Conservation (phyloP, 345 rosid genomes). For the Passiflora organensis region DNA sequence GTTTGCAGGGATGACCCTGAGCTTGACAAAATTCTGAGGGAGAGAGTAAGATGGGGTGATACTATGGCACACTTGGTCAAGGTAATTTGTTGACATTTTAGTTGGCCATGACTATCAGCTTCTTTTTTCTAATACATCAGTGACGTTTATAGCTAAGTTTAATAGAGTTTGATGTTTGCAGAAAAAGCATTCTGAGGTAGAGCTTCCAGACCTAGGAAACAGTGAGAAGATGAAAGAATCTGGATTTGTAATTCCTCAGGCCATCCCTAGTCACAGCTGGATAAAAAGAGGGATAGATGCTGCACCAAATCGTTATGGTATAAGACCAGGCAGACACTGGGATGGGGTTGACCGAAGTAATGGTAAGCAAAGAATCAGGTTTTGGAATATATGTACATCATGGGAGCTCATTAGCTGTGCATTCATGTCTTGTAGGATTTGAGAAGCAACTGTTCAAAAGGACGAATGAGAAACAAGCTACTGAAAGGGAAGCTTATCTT, state of each 20-base stretch:
- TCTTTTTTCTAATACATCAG: slow-evolving; percentile 1
- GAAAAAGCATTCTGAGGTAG: slow-evolving; percentile 48
- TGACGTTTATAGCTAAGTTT: too few relatives aligned
- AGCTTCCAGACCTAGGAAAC: slow-evolving; percentile 69
- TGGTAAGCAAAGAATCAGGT: too few relatives aligned
- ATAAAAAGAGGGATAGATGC: slow-evolving; percentile 69
- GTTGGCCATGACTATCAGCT: too few relatives aligned
- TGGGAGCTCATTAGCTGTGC: neutral
- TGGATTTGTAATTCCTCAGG: slow-evolving; percentile 84
- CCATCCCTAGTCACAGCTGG: slow-evolving; percentile 80
- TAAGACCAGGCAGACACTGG: slow-evolving; percentile 96
- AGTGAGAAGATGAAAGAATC: slow-evolving; percentile 84
- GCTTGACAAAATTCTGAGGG: slow-evolving; percentile 75
- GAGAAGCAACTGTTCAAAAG: slow-evolving; percentile 68
- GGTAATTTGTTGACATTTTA: slow-evolving; percentile 32
- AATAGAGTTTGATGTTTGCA: slow-evolving; percentile 25
- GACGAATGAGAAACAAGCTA: slow-evolving; percentile 68
- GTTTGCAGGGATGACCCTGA: slow-evolving; percentile 80
- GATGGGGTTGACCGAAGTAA: slow-evolving; percentile 94
- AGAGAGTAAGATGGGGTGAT: slow-evolving; percentile 81
- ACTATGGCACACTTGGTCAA: slow-evolving; percentile 95
- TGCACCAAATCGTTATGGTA: slow-evolving; percentile 78
- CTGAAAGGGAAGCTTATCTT: slow-evolving; percentile 83
- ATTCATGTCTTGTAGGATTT: slow-evolving; percentile 39
- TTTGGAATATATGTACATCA: too few relatives aligned